A percentile compares a stretch with the other conserved stretches of the same genome.
phyloP scores from a whole-genome alignment of 495 filamentous ascomycete genomes.

The Penicillium lividum region DNA sequence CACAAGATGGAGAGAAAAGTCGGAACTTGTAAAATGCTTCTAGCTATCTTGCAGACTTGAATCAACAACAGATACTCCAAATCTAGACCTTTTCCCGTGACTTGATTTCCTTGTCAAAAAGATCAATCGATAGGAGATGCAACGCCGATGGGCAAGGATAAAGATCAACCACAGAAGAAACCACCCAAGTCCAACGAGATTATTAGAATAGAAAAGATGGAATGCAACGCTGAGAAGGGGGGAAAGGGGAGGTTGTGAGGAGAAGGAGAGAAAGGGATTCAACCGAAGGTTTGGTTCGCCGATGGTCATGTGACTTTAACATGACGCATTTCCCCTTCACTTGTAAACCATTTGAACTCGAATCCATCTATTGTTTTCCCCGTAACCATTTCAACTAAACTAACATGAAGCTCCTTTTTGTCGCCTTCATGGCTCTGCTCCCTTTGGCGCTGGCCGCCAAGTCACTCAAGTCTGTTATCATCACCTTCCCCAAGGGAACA shows the following conservation, averaged over 20 bases:
- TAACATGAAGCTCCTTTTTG: conserved; percentile 60
- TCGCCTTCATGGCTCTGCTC: conserved; percentile 55
- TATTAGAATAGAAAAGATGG: conserved; percentile 7
- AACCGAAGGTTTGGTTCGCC: neutral
- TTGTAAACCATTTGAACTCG: neutral
- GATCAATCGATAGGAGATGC: conserved; percentile 17
- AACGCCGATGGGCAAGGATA: conserved; percentile 14
- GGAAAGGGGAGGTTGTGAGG: neutral
- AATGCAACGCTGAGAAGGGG: conserved; percentile 16
- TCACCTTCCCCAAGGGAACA: conserved; percentile 74
- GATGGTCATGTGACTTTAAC: conserved; percentile 22
- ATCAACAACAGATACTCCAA: conserved; percentile 35
- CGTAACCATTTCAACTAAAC: neutral
- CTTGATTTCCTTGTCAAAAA: conserved; percentile 28
- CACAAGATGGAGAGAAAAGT: conserved; percentile 44
- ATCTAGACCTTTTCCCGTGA: conserved; percentile 25
- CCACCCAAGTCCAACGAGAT: neutral
- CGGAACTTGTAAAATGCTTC: conserved; percentile 54
- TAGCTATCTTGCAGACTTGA: conserved; percentile 50
- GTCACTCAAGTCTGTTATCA: conserved; percentile 69
- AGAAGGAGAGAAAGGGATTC: conserved; percentile 8
- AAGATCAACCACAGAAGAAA: neutral
- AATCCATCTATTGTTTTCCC: neutral
- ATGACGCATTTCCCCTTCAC: conserved; percentile 26
- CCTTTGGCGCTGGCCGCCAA: conserved; percentile 55